phyloP scores from a whole-genome alignment of 495 filamentous ascomycete genomes.

The Aspergillus saccharolyticus region DNA sequence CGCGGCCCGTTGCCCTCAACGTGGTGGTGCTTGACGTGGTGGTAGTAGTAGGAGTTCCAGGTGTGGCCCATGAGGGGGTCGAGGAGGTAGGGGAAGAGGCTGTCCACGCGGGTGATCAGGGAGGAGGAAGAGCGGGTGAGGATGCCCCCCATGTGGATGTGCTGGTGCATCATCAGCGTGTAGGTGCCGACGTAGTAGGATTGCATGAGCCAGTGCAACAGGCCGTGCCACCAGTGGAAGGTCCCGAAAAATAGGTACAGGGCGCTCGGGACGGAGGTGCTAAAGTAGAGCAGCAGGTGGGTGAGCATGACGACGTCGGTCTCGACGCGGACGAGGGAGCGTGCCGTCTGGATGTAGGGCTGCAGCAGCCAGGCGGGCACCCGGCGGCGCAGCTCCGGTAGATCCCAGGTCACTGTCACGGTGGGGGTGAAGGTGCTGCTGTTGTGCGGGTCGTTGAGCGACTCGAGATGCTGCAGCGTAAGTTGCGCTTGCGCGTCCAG shows the following conservation, averaged over 20 bases:
- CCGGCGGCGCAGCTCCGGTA: slow-evolving; percentile 26
- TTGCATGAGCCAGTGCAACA: slow-evolving; percentile 58
- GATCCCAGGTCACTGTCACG: slow-evolving; percentile 49
- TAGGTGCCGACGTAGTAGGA: slow-evolving; percentile 63
- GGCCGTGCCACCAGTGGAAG: slow-evolving; percentile 62
- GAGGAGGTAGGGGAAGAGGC: slow-evolving; percentile 63
- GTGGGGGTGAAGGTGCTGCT: slow-evolving; percentile 48
- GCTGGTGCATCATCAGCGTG: slow-evolving; percentile 77
- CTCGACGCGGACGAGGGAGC: slow-evolving; percentile 48
- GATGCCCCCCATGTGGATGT: slow-evolving; percentile 73
- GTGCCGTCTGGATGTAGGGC: slow-evolving; percentile 53
- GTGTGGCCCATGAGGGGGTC: slow-evolving; percentile 78
- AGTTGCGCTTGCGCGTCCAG: background rate
- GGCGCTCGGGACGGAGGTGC: slow-evolving; percentile 63
- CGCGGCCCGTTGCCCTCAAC: slow-evolving; percentile 75
- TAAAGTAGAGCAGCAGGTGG: slow-evolving; percentile 67
- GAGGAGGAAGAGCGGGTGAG: slow-evolving; percentile 31
- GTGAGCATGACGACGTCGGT: slow-evolving; percentile 75
- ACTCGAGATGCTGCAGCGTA: slow-evolving; percentile 27
- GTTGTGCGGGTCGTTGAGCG: slow-evolving; percentile 47
- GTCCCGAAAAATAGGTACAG: slow-evolving; percentile 51
- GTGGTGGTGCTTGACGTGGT: slow-evolving; percentile 82
- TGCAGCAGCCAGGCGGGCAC: slow-evolving; percentile 43
- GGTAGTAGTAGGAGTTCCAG: slow-evolving; percentile 79
- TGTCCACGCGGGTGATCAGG: slow-evolving; percentile 49